Conservation (phyloP, 2,329 filamentous ascomycete species). For the Aspergillus ruber region DNA sequence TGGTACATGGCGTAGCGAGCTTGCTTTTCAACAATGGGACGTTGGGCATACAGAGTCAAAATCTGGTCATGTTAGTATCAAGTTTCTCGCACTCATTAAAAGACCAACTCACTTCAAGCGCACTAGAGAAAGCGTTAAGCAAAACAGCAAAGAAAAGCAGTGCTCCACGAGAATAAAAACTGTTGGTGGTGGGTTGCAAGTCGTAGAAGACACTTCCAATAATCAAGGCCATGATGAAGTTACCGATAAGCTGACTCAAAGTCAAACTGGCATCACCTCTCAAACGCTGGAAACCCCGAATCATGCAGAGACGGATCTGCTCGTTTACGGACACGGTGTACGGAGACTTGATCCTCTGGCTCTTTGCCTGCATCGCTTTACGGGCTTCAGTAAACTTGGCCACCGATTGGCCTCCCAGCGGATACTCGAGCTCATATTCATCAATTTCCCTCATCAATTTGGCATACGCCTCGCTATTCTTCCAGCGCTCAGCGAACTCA, state of each 20-base stretch:
- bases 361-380: constrained; percentile 38
- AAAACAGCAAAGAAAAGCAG: constrained; percentile 83
- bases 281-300: constrained; percentile 72
- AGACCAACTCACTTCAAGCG: constrained; percentile 54
- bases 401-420: constrained; percentile 37
- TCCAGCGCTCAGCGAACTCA: constrained; percentile 58
- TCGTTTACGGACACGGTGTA: constrained; percentile 73
- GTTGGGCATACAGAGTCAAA: constrained; percentile 77
- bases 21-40: constrained; percentile 89
- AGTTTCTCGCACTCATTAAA: neutral
- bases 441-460: constrained; percentile 39
- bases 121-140: constrained; percentile 76
- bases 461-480: constrained; percentile 45
- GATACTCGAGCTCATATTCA: constrained; percentile 37
- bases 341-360: constrained; percentile 61
- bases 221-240: constrained; percentile 69
- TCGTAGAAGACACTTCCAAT: constrained; percentile 79
- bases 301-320: constrained; percentile 72
- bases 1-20: constrained; percentile 81
- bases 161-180: constrained; percentile 73
- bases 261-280: constrained; percentile 70
- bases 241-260: constrained; percentile 58
- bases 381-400: constrained; percentile 36
- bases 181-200: constrained; percentile 55
- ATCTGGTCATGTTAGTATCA: constrained; percentile 46